Evolutionary conservation across 78 protist species (phyloP), one percentile per base, ranked within the genome.

Genomic region (Dictyostelium brefeldianum): DNA sequence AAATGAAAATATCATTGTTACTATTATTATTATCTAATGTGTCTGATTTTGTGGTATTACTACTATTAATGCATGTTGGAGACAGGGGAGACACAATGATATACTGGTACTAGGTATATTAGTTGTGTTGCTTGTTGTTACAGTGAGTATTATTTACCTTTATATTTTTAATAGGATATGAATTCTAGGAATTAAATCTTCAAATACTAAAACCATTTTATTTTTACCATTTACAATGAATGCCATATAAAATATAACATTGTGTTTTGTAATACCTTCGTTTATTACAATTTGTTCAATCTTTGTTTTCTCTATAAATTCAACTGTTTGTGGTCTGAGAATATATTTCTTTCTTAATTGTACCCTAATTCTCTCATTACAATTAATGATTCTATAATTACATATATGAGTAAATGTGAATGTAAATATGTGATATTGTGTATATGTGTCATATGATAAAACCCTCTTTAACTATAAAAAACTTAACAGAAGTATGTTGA

Each of bases 331-430:
- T 43, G 74, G 74, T 41, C 64, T 84, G 9, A 87, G 64, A 47
- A 47, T 62, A 20, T 77, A 87, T 50, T 87, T 87, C 62, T 69
- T 87, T 77, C 46, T 54, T 31, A 77, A 31, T 62, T 87, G 92
- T 77, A 87, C 83, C 92, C 92, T 6, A 87, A 20, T 78, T 87
- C 92, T 77, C 92, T 87, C 51, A 87, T 87, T n/a, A 87, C 83
- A 14, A 77, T 64, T 9, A 87, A 36, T 64, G 92, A 87, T 64
- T 87, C 92, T 87, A 36, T 18, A 50, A n/a, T n/a, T n/a, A 7
- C 36, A 20, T 36, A 2, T 36, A 36, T 36, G 43, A 3, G 43
- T 36, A 2, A n/a, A n/a, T n/a, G n/a, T n/a, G n/a, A n/a, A n/a
- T n/a, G n/a, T n/a, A n/a, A n/a, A n/a, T n/a, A n/a, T n/a, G n/a